Base-by-base conservation (phyloP, 768 basidiomycete genomes). In the Phaeotremella skinneri region DNA sequence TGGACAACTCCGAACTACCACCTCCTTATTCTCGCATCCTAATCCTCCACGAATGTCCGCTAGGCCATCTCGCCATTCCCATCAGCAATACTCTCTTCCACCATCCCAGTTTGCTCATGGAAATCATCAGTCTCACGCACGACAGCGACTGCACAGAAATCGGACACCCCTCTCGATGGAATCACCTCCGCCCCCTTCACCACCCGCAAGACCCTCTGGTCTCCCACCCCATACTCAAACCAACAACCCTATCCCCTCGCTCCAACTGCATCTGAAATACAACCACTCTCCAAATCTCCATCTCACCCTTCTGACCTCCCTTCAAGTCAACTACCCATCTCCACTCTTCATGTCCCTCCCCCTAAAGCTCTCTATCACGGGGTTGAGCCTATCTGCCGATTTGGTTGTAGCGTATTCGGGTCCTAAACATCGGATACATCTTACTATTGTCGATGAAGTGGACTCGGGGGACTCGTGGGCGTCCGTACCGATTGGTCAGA, bases 331-430 rank as follows among this genome's bases (percentile, higher is more conserved):
- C 78, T 97, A 98, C 75, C 96, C 96, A 4, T 91, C 91, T 0
- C 87, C 88, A 0, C 84, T 88, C 75, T 98, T 99, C 82, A 97
- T 99, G 93, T 87, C 90, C 14, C 83, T 99, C 25, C 96, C 96
- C 5, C 89, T 99, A 76, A 88, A 89, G 70, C 85, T 98, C 55
- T 88, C 87, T n/a, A 84, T 98, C 26, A 93, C 88, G 0, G 90
- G 90, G 0, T 81, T 98, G 58, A 81, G 91, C 14, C 90, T 98
- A 76, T 82, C 83, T 13, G 90, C 90, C 57, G 90, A 94, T 69
- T 79, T 98, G 45, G 88, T 89, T 7, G 83, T 97, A 32, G 96
- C 94, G 13, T 97, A 91, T 79, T 88, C 94, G 72, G 91, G 89
- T 59, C 83, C 85, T 61, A 84, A 86, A 54, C 79, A 84, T 49